These are phyloP conservation scores for Leucocoprinus sp. DNA, from an alignment of 768 basidiomycete genomes.

Conservation along the genomic window DNA sequence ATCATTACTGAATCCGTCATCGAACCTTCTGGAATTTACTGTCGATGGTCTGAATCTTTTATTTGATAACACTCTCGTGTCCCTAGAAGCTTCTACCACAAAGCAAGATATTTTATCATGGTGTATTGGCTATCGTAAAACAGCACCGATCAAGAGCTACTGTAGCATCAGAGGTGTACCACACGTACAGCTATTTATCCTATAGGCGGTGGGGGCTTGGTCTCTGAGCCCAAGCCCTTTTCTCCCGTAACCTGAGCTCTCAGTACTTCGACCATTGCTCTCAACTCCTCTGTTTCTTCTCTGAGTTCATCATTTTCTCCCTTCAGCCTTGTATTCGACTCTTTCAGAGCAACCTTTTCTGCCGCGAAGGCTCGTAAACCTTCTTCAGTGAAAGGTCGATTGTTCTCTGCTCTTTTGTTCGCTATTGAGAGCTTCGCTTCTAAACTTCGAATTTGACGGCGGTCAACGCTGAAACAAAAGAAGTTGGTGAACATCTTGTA, in stretches of 20 bases:
- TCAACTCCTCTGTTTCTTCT: conserved; percentile 49
- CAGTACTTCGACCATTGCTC: conserved; percentile 61
- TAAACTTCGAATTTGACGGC: conserved; percentile 53
- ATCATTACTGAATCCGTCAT: conserved; percentile 19
- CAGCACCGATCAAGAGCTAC: not conserved
- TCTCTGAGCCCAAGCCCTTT: conserved; percentile 35
- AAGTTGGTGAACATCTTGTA: conserved; percentile 1
- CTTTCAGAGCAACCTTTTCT: conserved; percentile 38
- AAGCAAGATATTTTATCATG: too few species aligned
- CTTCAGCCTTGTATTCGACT: conserved; percentile 43
- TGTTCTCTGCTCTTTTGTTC: conserved; percentile 33
- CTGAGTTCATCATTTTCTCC: conserved; percentile 47
- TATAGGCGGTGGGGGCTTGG: conserved; percentile 26
- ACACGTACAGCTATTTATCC: conserved; percentile 12
- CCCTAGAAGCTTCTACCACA: not conserved
- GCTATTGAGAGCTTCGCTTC: conserved; percentile 46
- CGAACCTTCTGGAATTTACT: conserved; percentile 36
- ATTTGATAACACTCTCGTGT: conserved; percentile 6
- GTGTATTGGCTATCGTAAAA: too few species aligned
- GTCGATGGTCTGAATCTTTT: conserved; percentile 12
- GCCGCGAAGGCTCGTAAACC: conserved; percentile 37
- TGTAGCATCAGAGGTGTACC: not conserved
- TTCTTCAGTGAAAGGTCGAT: conserved; percentile 23
- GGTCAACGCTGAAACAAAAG: conserved; percentile 34
- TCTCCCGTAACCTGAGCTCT: conserved; percentile 46